These are phyloP conservation scores for Aphanomyces cochlioides DNA, from an alignment of 352 stramenopile genomes.

Conservation along the genomic window DNA sequence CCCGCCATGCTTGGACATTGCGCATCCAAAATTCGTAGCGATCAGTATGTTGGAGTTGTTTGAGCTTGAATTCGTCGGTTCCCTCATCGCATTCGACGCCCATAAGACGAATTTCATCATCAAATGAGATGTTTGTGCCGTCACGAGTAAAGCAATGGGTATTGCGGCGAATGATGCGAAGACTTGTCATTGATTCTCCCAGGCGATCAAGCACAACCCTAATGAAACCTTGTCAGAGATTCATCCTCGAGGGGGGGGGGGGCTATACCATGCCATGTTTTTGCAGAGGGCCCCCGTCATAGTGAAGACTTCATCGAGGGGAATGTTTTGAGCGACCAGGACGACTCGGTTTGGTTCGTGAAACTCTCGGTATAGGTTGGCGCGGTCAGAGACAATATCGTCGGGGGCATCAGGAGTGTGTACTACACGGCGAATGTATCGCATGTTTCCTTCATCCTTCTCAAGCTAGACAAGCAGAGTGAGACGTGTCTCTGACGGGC, in stretches of 20 bases:
- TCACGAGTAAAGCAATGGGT: background rate
- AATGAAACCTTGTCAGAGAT: background rate
- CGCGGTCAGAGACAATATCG: background rate
- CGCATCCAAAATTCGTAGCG: background rate
- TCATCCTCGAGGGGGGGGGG: background rate
- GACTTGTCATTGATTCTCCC: background rate
- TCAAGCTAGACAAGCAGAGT: too few species aligned
- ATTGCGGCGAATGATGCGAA: background rate
- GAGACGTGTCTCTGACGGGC: too few species aligned
- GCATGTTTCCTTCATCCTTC: too few species aligned
- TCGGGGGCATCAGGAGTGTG: background rate
- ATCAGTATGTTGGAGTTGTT: background rate
- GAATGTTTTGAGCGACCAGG: background rate
- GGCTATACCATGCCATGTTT: background rate
- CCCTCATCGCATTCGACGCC: background rate
- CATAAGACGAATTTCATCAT: background rate
- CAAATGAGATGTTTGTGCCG: background rate
- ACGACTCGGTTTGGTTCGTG: background rate
- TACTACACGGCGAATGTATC: background rate
- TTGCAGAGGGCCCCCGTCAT: background rate
- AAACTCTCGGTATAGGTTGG: background rate
- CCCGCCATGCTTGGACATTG: background rate
- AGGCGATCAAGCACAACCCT: slow-evolving; percentile 6
- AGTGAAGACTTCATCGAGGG: background rate
- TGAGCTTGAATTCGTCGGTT: background rate